phyloP scores from a whole-genome alignment of 2,329 filamentous ascomycete genomes.

The Aspergillus carbonarius region DNA sequence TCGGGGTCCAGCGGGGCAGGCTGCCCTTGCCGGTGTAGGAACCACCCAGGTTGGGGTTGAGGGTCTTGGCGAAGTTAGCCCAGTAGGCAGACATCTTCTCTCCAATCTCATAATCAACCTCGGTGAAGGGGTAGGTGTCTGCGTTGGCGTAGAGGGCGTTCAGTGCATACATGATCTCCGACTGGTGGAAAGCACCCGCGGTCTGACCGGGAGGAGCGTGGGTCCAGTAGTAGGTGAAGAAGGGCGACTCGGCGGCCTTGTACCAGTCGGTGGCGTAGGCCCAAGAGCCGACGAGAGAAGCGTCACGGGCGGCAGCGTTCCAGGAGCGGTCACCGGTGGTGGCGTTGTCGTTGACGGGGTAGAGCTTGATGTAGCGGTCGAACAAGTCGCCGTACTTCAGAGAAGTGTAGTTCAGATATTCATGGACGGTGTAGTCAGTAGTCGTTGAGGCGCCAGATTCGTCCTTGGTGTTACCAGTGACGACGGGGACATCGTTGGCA shows the following conservation, averaged over 20 bases:
- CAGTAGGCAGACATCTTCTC: slow-evolving; percentile 35
- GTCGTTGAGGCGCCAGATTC: slow-evolving; percentile 28
- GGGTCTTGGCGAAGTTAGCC: slow-evolving; percentile 37
- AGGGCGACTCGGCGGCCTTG: slow-evolving; percentile 22
- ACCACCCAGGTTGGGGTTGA: slow-evolving; percentile 25
- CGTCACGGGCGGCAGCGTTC: slow-evolving; percentile 29
- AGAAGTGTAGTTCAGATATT: slow-evolving; percentile 26
- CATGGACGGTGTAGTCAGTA: slow-evolving; percentile 25
- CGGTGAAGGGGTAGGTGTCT: slow-evolving; percentile 9
- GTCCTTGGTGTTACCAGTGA: slow-evolving; percentile 39
- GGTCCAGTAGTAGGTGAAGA: slow-evolving; percentile 41
- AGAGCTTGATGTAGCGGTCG: slow-evolving; percentile 28
- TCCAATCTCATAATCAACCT: slow-evolving; percentile 12
- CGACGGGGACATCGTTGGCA: slow-evolving; percentile 37
- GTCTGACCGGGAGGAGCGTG: slow-evolving; percentile 38
- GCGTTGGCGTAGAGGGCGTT: slow-evolving; percentile 38
- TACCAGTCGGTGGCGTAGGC: slow-evolving; percentile 30
- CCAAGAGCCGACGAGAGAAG: slow-evolving; percentile 27
- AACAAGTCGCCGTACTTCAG: slow-evolving; percentile 36
- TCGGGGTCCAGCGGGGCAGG: slow-evolving; percentile 19
- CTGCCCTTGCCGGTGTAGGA: slow-evolving; percentile 20
- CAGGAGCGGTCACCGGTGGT: slow-evolving; percentile 21
- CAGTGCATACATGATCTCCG: slow-evolving; percentile 41
- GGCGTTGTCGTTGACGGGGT: slow-evolving; percentile 24
- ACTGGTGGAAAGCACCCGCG: slow-evolving; percentile 39